Evolutionary conservation across 2,329 filamentous ascomycete genomes (phyloP), one percentile per base, ranked within the genome.

Genomic region (Xylaria sp.): DNA sequence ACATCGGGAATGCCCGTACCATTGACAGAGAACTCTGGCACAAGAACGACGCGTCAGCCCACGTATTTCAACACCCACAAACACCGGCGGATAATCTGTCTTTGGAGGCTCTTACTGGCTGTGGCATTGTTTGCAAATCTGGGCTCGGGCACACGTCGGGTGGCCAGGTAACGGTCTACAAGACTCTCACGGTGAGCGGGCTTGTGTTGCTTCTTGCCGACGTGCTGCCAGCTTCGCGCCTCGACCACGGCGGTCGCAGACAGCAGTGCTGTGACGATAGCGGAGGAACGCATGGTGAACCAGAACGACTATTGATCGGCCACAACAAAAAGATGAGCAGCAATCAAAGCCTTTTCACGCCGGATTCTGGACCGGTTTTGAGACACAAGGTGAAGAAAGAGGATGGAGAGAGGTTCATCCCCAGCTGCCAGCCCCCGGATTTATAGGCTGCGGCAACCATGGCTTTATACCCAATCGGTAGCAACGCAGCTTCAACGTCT

Each of bases 1-100:
- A 89, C 84, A 13, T 87, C 83, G 1, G 87, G 87, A 58, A 89
- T 79, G 1, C 75, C 78, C 1, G 77, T 79, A 35, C 86, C 83
- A 68, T 89, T 82, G 55, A 88, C 81, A 48, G 77, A 78, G 63
- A 83, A 87, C 61, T 79, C 84, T 76, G 34, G 8, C 30, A 78
- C 1, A 16, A 16, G 16, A 67, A 47, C 39, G 19, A 42, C 16
- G 42, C 7, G 42, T 62, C 30, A 59, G 54, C 19, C 13, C n/a
- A 8, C 4, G 48, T 10, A 35, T 18, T 34, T 30, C 44, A 39
- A 42, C 11, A 42, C 23, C 23, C 23, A 30, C 23, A 30, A 30
- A 30, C 3, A 16, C 35, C 19, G 9, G n/a, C 13, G 23, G 39
- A 18, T 4, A 16, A 35, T 44, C 9, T 13, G 18, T 52, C 4